Base-by-base conservation (phyloP, 306 rosid species). In the Cucurbita ficifolia region DNA sequence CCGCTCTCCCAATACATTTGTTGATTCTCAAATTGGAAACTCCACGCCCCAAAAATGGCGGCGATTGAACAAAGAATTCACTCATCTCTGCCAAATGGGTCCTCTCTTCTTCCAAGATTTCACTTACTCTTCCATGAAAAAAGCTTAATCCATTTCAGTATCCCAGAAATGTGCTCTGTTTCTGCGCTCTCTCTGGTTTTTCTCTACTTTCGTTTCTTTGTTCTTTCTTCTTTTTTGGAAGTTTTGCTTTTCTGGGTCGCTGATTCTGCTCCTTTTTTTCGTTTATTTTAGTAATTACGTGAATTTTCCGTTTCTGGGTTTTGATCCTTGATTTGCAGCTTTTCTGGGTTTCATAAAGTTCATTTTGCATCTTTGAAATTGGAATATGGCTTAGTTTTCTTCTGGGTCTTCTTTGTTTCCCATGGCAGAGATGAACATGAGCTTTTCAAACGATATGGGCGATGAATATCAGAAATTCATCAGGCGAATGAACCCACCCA, bases 401-500 rank as follows among this genome's bases (percentile, higher is more conserved):
- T 51, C 68, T 36, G 40, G 43, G 60, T 54, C 49, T 59, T 53
- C 19, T 17, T 11, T 55, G 35, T 72, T 51, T 73, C 29, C 45
- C 21, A 19, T 55, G 13, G 21, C 67, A 73, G 67, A 73, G 36
- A 45, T 73, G 52, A 55, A 19, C 65, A 85, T 85, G 93, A 84
- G 90, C 78, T 88, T 83, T 71, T 88, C 98, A 73, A 78, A 84
- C 71, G 89, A 87, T 83, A 90, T 86, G 90, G 96, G 88, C 73
- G 92, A 87, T 80, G 98, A 93, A 60, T 93, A 87, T 81, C 94
- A 81, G 80, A 93, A 93, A 79, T 90, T 93, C 75, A 84, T 91
- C 79, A 76, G 94, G 77, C 83, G 98, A 86, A 70, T 93, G 97
- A 88, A 93, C 81, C 97, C 97, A 58, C 98, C 98, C 38, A 86